Percentiles rank a stretch among this genome's conserved stretches.
Evolutionary conservation across 2,329 filamentous ascomycete species (phyloP).

Genomic region (Alternaria triticimaculans): DNA sequence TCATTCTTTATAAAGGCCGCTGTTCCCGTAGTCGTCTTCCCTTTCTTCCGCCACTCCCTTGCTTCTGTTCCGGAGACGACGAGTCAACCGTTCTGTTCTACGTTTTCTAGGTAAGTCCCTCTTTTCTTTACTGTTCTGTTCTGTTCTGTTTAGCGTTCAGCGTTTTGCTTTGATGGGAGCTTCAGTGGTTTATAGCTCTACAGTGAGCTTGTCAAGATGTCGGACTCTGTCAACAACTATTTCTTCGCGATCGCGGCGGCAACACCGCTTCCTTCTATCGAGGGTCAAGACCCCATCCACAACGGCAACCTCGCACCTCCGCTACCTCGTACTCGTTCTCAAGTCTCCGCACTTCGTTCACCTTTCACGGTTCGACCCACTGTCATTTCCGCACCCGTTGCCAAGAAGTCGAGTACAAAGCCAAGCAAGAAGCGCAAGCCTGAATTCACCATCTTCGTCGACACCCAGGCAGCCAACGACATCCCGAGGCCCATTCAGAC

Average conservation of each 20-base stretch:
- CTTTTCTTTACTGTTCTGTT: conserved; percentile 1
- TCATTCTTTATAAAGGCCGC: background rate
- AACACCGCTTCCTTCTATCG: conserved; percentile 9
- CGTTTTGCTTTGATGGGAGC: background rate
- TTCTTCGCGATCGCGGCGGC: conserved; percentile 7
- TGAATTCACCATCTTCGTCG: conserved; percentile 22
- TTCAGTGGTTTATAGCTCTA: background rate
- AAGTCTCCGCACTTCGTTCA: background rate
- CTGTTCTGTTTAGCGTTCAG: background rate
- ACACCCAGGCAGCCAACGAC: background rate
- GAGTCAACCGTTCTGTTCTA: background rate
- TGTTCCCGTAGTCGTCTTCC: background rate
- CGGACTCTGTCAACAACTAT: conserved; percentile 3
- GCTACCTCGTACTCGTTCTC: background rate
- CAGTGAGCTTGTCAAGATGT: conserved; percentile 8
- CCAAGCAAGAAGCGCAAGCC: conserved; percentile 16
- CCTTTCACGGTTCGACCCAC: background rate
- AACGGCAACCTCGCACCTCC: background rate
- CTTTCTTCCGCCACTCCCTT: background rate
- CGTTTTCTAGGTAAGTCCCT: background rate
- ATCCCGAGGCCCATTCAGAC: background rate
- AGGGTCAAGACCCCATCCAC: background rate
- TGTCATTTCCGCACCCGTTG: background rate
- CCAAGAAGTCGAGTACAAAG: conserved; percentile 7
- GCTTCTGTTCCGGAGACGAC: background rate